Evolutionary conservation across 106 monocot species (phyloP).

Genomic region (Acorus gramineus): DNA sequence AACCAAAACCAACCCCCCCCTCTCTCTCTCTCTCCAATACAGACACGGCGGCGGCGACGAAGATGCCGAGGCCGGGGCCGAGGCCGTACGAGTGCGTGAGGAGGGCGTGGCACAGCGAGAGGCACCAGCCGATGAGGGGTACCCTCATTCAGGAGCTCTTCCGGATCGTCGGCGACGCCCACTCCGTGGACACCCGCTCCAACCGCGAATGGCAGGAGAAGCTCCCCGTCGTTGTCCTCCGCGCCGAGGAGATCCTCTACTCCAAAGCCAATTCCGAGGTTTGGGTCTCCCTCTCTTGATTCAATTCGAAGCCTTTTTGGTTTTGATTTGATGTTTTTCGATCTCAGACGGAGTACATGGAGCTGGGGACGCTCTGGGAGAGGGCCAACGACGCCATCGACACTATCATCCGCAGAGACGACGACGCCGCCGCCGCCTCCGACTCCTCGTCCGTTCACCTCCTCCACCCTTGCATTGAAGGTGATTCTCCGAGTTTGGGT

Average conservation of each 20-base stretch:
- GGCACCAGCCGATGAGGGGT: conserved; percentile 72
- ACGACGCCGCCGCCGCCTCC: conserved; percentile 18
- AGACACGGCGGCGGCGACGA: neutral
- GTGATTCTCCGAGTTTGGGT: conserved; percentile 12
- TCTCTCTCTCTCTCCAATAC: neutral
- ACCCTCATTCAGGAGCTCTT: conserved; percentile 87
- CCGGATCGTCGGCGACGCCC: conserved; percentile 74
- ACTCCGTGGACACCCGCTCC: conserved; percentile 45
- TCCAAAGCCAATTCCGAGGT: conserved; percentile 95
- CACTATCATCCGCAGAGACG: conserved; percentile 63
- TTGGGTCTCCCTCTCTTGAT: neutral
- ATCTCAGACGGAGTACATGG: conserved; percentile 68
- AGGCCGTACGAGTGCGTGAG: conserved; percentile 89
- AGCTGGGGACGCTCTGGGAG: conserved; percentile 48
- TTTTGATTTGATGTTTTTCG: neutral
- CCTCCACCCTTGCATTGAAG: conserved; percentile 68
- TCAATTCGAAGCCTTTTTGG: neutral
- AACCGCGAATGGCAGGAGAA: conserved; percentile 94
- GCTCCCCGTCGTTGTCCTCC: conserved; percentile 70
- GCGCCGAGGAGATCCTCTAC: conserved; percentile 90
- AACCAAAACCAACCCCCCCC: neutral
- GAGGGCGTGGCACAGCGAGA: conserved; percentile 89
- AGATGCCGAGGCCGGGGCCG: conserved; percentile 79
- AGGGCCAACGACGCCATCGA: conserved; percentile 62
- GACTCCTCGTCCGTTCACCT: conserved; percentile 15